Conservation (phyloP, 768 basidiomycete species). For the Sutorius australiensis region DNA sequence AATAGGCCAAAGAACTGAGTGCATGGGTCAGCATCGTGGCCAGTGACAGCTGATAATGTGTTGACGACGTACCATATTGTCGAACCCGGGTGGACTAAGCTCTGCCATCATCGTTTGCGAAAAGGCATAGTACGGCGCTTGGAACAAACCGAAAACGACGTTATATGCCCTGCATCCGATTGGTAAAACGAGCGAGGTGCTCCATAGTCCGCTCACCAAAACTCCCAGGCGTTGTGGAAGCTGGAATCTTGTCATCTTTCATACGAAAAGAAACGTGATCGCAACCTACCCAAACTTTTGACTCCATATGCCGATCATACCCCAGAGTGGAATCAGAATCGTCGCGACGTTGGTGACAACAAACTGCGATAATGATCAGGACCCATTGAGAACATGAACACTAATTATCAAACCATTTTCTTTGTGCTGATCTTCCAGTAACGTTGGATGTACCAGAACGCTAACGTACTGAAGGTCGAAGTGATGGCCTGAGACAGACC, state of each 20-base stretch:
- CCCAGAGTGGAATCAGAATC: constrained; percentile 79
- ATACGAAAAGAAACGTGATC: not conserved
- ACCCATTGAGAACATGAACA: not conserved
- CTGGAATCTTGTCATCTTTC: constrained; percentile 24
- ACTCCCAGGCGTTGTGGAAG: constrained; percentile 84
- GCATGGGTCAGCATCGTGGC: not conserved
- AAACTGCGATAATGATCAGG: constrained; percentile 44
- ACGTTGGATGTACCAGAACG: constrained; percentile 80
- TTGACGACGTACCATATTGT: constrained; percentile 55
- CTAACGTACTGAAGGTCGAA: constrained; percentile 66
- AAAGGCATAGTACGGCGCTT: constrained; percentile 85
- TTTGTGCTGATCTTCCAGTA: constrained; percentile 79
- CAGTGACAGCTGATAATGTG: not conserved
- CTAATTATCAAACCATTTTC: constrained; percentile 54
- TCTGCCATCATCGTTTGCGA: constrained; percentile 89
- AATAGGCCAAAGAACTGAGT: constrained; percentile 81
- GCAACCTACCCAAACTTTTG: constrained; percentile 57
- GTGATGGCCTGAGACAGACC: constrained; percentile 74
- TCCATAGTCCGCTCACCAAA: constrained; percentile 51
- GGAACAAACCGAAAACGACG: constrained; percentile 74
- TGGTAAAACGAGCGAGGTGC: not conserved
- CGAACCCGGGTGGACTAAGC: constrained; percentile 81
- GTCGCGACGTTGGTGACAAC: constrained; percentile 73
- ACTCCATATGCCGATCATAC: constrained; percentile 85
- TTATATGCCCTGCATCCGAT: constrained; percentile 62